These are phyloP conservation scores for Schwanniomyces yamadae DNA, from an alignment of 805 yeast species.

Conservation along the genomic window DNA sequence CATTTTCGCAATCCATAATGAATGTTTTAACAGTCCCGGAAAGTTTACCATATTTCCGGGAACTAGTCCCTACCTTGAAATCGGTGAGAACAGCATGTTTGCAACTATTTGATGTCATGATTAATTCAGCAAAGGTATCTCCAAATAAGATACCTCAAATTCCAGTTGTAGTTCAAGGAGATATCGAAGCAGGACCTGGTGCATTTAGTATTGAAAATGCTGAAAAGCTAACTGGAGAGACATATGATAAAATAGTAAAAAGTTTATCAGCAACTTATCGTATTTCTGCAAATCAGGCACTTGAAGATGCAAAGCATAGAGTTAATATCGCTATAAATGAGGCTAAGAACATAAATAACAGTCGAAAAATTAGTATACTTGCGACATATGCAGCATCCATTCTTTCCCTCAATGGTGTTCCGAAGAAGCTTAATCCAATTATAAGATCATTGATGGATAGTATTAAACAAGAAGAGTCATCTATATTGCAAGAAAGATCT, in stretches of 20 bases:
- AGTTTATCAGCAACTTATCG: slow-evolving; percentile 66
- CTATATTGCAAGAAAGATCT: slow-evolving; percentile 65
- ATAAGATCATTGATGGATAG: slow-evolving; percentile 92
- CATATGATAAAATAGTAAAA: slow-evolving; percentile 63
- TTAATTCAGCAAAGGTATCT: slow-evolving; percentile 72
- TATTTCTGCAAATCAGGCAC: slow-evolving; percentile 64
- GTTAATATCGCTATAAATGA: slow-evolving; percentile 66
- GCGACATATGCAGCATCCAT: slow-evolving; percentile 78
- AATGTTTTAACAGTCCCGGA: slow-evolving; percentile 43
- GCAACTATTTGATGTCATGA: slow-evolving; percentile 74
- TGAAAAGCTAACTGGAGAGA: slow-evolving; percentile 60
- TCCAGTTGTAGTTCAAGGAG: slow-evolving; percentile 92
- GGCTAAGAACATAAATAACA: slow-evolving; percentile 51
- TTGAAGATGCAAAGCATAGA: slow-evolving; percentile 77
- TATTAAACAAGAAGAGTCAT: slow-evolving; percentile 70
- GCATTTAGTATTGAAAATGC: slow-evolving; percentile 85
- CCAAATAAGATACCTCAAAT: slow-evolving; percentile 72
- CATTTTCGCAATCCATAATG: slow-evolving; percentile 27
- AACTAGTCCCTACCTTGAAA: slow-evolving; percentile 80
- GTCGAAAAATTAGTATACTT: slow-evolving; percentile 58
- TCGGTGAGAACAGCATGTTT: slow-evolving; percentile 86
- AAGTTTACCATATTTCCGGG: slow-evolving; percentile 62
- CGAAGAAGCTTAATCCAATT: slow-evolving; percentile 82
- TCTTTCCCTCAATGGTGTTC: slow-evolving; percentile 64
- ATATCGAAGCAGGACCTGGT: slow-evolving; percentile 87